A percentile compares a stretch with the other conserved stretches of the same genome.
phyloP scores from a whole-genome alignment of 371 early-diverging fungal genomes.

The Capniomyces stellatus region DNA sequence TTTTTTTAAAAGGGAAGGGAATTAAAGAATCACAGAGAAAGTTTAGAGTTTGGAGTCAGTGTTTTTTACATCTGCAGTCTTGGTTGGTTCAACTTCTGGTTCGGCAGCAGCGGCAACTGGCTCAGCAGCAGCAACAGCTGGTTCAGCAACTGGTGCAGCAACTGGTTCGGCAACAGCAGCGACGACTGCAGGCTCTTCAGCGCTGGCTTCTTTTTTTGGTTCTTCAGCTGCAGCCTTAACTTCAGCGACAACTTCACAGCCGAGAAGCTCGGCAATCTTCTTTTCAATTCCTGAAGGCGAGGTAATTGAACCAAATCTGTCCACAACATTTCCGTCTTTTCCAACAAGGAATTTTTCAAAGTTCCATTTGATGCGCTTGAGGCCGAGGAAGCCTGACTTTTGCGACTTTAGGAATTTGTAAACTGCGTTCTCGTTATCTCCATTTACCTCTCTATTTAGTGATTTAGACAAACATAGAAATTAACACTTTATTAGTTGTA shows the following conservation, averaged over 20 bases:
- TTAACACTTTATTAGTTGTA: not conserved
- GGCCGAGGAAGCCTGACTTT: slow-evolving; percentile 36
- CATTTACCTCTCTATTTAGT: slow-evolving; percentile 52
- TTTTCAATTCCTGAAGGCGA: not conserved
- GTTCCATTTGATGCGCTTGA: slow-evolving; percentile 55
- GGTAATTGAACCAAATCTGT: slow-evolving; percentile 1
- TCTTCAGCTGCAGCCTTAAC: not conserved
- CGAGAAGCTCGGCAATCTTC: not conserved
- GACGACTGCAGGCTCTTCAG: not conserved
- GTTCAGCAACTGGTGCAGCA: not conserved
- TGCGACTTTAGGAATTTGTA: slow-evolving; percentile 51
- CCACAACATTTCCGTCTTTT: slow-evolving; percentile 29
- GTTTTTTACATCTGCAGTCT: too few species aligned
- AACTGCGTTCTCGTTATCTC: slow-evolving; percentile 47
- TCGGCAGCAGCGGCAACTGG: too few species aligned
- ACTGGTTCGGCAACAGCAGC: not conserved
- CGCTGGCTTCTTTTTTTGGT: not conserved
- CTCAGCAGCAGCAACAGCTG: not conserved
- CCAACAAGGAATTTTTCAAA: slow-evolving; percentile 42
- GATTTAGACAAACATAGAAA: not conserved
- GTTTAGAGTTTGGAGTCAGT: too few species aligned
- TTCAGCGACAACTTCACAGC: not conserved
- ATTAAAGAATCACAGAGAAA: too few species aligned
- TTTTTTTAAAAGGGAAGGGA: too few species aligned
- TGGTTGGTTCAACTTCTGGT: too few species aligned